Evolutionary conservation across 495 filamentous ascomycete species (phyloP), one percentile per base, ranked within the genome.

Genomic region (Neurospora terricola): DNA sequence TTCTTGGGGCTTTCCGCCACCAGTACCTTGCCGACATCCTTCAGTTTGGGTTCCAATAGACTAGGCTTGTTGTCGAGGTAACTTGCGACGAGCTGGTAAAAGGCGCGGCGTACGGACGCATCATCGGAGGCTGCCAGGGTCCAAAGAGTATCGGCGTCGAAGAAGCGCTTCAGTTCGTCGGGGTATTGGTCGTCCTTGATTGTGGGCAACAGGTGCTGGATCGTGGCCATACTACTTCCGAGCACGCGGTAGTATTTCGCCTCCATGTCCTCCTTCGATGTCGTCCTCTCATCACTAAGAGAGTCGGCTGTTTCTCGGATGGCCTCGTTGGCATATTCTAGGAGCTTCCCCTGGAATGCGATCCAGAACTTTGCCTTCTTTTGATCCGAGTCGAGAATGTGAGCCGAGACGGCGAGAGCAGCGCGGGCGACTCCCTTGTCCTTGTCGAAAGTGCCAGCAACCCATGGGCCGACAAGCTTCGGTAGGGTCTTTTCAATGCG

Each of bases 211-310:
- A 92, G 82, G 69, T 86, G 85, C 30, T 83, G 75, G 36, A 91
- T 82, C 5, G 92, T 80, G 9, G 86, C 84, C 30, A 92, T 77
- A 75, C 87, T 88, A 23, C 90, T 89, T 18, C 89, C 89, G 27
- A 94, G 86, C 6, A 97, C 93, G 72, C 96, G 87, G 38, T 88
- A 86, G 81, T 96, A 96, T 77, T 97, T 98, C 3, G 90, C 89
- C 72, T 92, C 85, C 1, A 92, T 88, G 77, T 99, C 96, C 76
- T 98, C 94, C 12, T 90, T 84, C 73, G 90, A 95, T 37, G 91
- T 90, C 7, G 89, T 92, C 70, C 94, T 87, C 80, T 94, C 91
- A 79, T 98, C 96, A 78, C 94, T 97, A 68, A 99, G 83, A 0
- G 93, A 96, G 36, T 89, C 84, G 3, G 89, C 81, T 3, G 90